Evolutionary conservation across 192 early-diverging fungal genomes (phyloP), one percentile per base, ranked within the genome.

Genomic region (Coemansia sp.): DNA sequence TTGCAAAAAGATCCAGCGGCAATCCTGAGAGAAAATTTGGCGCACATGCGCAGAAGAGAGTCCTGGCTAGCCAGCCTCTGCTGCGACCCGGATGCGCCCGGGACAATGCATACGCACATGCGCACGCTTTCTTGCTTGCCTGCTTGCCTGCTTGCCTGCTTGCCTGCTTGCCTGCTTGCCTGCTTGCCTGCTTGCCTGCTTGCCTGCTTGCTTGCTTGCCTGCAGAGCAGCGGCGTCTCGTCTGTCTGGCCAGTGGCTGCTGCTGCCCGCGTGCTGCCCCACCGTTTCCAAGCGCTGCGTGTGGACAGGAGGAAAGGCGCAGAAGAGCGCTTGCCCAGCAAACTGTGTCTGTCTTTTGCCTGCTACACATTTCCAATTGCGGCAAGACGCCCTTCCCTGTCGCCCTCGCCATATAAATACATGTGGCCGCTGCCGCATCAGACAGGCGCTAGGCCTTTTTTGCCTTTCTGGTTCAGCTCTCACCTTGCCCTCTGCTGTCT

Each of bases 41-140:
- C 55, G 21, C 26, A 26, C 55, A 56, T 36, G 55, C 55, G 19
- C 37, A 40, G n/a, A 41, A 37, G 15, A 63, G 26, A 26, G 4
- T 9, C 62, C 61, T 51, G 42, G 13, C 19, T 13, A 26, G 42
- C 26, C 59, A 39, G 37, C n/a, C 19, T 61, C 16, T 61, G n/a
- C n/a, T 39, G 21, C 21, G 26, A 41, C 45, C 52, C 65, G 65
- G 54, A 57, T 58, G 65, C 32, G 41, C 65, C 36, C 65, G 42
- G 55, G 16, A 55, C 49, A 66, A 55, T 55, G 51, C 64, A 42
- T 54, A 66, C 54, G 55, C 65, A 66, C 65, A 66, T 66, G 65
- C 65, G 65, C 65, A 66, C 56, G 56, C 55, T 26, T 46, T 4
- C 48, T 51, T 55, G 49, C 63, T 32, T 32, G 32, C 32, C 4